phyloP scores from a whole-genome alignment of 2,329 filamentous ascomycete species.

The Cladosporium colombiae region DNA sequence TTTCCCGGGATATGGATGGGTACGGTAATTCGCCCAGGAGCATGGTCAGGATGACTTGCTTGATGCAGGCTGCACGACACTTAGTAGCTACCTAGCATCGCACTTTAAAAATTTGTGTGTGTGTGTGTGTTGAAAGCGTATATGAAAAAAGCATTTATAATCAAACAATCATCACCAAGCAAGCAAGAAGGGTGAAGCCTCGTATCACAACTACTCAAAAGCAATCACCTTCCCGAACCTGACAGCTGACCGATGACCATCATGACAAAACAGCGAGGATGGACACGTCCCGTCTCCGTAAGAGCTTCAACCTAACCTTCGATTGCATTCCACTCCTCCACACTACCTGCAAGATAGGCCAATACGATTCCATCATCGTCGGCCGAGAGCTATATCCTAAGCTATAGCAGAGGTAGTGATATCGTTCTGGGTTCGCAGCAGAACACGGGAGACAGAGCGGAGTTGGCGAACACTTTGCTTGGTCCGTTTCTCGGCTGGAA shows the following conservation, averaged over 20 bases:
- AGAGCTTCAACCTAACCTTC: not conserved
- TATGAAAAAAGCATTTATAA: not conserved
- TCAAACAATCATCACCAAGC: not conserved
- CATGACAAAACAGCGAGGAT: not conserved
- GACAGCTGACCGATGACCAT: not conserved
- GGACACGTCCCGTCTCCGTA: not conserved
- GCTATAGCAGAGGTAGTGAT: slow-evolving; percentile 6
- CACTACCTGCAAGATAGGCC: not conserved
- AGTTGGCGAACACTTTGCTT: not conserved
- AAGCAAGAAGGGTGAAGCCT: not conserved
- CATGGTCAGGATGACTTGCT: not conserved
- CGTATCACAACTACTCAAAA: not conserved
- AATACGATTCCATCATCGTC: not conserved
- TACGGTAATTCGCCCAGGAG: not conserved
- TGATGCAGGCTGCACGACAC: not conserved
- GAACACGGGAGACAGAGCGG: not conserved
- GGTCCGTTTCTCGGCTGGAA: not conserved
- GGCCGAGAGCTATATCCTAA: slow-evolving; percentile 16
- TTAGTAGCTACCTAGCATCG: not conserved
- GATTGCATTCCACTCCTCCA: not conserved
- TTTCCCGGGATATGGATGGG: not conserved
- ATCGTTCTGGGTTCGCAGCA: slow-evolving; percentile 20
- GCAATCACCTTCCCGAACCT: not conserved
- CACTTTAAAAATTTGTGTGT: not conserved
- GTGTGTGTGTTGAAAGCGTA: not conserved